phyloP scores from a whole-genome alignment of 441 rosid genomes.

The Iberis amara region DNA sequence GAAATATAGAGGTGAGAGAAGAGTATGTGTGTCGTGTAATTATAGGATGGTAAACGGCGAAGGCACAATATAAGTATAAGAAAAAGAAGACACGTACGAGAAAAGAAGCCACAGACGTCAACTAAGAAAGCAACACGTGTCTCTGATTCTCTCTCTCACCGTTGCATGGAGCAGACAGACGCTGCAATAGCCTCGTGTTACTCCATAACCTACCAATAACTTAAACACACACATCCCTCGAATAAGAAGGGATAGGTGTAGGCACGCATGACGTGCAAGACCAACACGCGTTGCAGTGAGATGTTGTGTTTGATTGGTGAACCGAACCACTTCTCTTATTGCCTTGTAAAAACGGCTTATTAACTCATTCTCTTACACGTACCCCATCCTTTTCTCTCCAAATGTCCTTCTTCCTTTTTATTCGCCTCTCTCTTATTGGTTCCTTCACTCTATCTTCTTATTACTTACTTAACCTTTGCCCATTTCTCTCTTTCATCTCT shows the following conservation, averaged over 20 bases:
- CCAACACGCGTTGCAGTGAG: conserved; percentile 54
- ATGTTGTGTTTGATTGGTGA: conserved; percentile 44
- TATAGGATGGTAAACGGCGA: conserved; percentile 27
- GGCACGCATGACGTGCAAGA: conserved; percentile 63
- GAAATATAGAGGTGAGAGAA: too few species aligned
- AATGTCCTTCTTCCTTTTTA: conserved; percentile 41
- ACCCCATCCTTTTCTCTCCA: conserved; percentile 56
- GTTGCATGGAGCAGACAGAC: conserved; percentile 31
- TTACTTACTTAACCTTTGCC: not conserved
- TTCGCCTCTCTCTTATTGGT: conserved; percentile 61
- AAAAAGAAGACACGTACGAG: conserved; percentile 28
- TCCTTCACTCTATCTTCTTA: conserved; percentile 13
- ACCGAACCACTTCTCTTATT: conserved; percentile 26
- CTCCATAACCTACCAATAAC: conserved; percentile 12
- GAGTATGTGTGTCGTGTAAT: conserved; percentile 16
- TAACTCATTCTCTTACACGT: conserved; percentile 55
- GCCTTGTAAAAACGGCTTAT: conserved; percentile 29
- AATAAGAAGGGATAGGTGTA: conserved; percentile 51
- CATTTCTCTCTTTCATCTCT: conserved; percentile 18
- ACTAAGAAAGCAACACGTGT: conserved; percentile 25
- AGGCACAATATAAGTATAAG: not conserved
- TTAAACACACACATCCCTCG: conserved; percentile 13
- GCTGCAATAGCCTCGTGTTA: conserved; percentile 35
- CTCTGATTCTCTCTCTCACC: conserved; percentile 26
- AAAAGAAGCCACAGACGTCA: conserved; percentile 25